A percentile compares a stretch with the other conserved stretches of the same genome.
Evolutionary conservation across 1,284 basidiomycete genomes (phyloP).

Genomic region (Chalciporus piperatoides): DNA sequence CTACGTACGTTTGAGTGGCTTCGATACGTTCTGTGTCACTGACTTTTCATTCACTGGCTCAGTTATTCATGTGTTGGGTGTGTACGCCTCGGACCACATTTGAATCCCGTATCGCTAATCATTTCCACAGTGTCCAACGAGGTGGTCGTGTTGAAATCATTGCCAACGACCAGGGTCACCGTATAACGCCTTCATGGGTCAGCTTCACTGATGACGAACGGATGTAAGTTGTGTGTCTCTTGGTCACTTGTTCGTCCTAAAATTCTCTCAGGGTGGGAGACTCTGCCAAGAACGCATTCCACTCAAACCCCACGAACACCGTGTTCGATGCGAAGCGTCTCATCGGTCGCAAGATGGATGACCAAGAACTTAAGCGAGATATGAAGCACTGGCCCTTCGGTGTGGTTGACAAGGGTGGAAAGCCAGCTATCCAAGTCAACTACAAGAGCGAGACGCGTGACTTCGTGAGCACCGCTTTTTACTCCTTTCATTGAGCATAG

Average conservation of each 20-base stretch:
- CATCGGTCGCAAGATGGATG: constrained; percentile 84
- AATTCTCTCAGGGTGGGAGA: constrained; percentile 59
- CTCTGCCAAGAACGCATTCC: constrained; percentile 75
- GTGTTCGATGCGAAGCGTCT: constrained; percentile 98
- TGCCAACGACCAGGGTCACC: constrained; percentile 96
- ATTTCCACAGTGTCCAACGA: constrained; percentile 71
- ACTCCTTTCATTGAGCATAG: neutral
- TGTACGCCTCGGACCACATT: constrained; percentile 20
- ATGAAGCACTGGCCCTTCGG: constrained; percentile 89
- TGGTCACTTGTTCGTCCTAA: neutral
- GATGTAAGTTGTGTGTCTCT: constrained; percentile 51
- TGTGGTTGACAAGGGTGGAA: constrained; percentile 76
- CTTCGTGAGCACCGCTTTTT: constrained; percentile 54
- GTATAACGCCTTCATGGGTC: constrained; percentile 96
- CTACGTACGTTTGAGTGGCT: constrained; percentile 50
- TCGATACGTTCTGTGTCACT: constrained; percentile 15
- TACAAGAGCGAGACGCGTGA: constrained; percentile 85
- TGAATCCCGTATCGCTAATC: neutral
- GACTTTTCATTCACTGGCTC: constrained; percentile 16
- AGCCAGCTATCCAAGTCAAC: constrained; percentile 82
- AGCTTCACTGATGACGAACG: constrained; percentile 90
- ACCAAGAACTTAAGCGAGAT: constrained; percentile 76
- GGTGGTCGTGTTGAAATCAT: constrained; percentile 95
- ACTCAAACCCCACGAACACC: constrained; percentile 89
- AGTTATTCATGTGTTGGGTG: constrained; percentile 79